Conservation (phyloP, 768 basidiomycete genomes). For the Mycena epipterygia region DNA sequence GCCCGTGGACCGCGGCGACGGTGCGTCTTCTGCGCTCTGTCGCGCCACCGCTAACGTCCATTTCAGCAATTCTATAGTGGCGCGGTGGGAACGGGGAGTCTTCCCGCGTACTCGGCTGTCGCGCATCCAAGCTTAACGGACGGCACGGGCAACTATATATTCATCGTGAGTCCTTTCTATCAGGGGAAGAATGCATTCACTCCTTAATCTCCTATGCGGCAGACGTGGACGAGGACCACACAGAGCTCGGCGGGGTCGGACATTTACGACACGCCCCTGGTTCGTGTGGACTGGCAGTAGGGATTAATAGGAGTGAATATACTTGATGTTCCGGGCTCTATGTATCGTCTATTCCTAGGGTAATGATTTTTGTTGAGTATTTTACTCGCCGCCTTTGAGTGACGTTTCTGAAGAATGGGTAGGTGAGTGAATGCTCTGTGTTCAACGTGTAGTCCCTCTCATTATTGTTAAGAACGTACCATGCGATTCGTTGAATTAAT, state of each 20-base stretch:
- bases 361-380: no score
- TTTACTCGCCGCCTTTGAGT: no score
- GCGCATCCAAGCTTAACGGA: constrained; percentile 33
- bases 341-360: no score
- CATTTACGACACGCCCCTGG: constrained; percentile 32
- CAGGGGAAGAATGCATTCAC: neutral
- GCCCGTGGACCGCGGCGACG: constrained; percentile 22
- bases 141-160: constrained; percentile 34
- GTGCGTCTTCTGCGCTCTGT: neutral
- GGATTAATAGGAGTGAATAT: no score
- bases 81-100: constrained; percentile 11
- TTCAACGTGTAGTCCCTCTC: no score
- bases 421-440: no score
- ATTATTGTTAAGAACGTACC: no score
- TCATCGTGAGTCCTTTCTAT: constrained; percentile 24
- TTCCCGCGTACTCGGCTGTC: constrained; percentile 28
- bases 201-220: neutral
- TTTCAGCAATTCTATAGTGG: constrained; percentile 27
- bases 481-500: no score
- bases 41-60: neutral
- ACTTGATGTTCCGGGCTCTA: no score
- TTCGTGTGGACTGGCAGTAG: constrained; percentile 30
- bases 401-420: no score
- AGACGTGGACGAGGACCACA: constrained; percentile 29
- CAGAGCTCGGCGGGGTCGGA: neutral